Conservation (phyloP, 129 eudicot genomes). For the Artemisia annua region DNA sequence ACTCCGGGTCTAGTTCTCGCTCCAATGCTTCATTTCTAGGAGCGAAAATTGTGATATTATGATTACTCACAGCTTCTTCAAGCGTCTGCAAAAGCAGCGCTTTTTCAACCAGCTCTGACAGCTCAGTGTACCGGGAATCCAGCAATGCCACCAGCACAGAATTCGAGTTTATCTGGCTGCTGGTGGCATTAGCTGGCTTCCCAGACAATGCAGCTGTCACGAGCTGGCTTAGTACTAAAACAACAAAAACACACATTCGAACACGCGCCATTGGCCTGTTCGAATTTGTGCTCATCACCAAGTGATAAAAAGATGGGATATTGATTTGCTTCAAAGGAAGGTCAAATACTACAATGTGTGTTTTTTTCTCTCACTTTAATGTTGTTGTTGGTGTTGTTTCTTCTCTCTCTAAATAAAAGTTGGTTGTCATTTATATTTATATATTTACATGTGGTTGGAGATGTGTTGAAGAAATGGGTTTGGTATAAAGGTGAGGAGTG, state of each 20-base stretch:
- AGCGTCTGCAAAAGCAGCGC: constrained; percentile 65
- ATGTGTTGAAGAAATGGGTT: constrained; percentile 29
- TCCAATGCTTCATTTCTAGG: constrained; percentile 78
- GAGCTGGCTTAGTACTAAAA: constrained; percentile 2
- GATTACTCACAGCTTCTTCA: constrained; percentile 52
- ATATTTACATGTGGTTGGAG: constrained; percentile 18
- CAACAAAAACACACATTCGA: constrained; percentile 16
- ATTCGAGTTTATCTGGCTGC: constrained; percentile 44
- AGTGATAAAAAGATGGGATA: neutral
- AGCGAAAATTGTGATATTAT: constrained; percentile 87
- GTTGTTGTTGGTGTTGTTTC: neutral
- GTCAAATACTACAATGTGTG: constrained; percentile 18
- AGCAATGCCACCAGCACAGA: constrained; percentile 54
- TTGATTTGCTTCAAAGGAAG: constrained; percentile 36
- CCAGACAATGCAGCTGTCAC: constrained; percentile 27
- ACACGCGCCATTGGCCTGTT: constrained; percentile 21
- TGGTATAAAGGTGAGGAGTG: constrained; percentile 37
- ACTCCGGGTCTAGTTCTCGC: constrained; percentile 75
- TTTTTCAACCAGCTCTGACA: constrained; percentile 83
- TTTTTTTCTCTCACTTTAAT: constrained; percentile 15
- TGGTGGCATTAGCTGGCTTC: neutral
- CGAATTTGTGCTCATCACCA: constrained; percentile 29
- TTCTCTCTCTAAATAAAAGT: constrained; percentile 11
- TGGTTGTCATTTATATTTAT: constrained; percentile 22
- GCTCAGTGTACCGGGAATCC: constrained; percentile 65